Evolutionary conservation across 352 stramenopile genomes (phyloP).

Genomic region (Phytophthora foliorum): DNA sequence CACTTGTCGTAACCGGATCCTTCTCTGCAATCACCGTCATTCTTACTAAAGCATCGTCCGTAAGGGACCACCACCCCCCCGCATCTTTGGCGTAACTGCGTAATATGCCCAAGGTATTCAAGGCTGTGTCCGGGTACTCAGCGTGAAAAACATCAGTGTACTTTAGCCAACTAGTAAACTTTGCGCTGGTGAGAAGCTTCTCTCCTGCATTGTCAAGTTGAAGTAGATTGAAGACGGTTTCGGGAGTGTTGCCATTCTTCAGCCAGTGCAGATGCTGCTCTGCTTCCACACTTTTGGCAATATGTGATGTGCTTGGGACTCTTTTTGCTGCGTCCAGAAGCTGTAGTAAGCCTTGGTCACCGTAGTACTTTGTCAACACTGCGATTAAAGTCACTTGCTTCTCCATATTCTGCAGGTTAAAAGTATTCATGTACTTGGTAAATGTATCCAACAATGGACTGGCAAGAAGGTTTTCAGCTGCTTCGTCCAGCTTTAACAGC

Average conservation of each 20-base stretch:
- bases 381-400: background rate
- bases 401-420: background rate
- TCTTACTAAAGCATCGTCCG: background rate
- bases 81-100: background rate
- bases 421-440: background rate
- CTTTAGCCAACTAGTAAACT: background rate
- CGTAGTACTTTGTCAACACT: background rate
- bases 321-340: background rate
- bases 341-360: background rate
- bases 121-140: background rate
- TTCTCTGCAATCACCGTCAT: background rate
- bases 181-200: background rate
- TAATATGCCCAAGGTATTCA: background rate
- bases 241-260: background rate
- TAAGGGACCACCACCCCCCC: background rate
- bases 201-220: background rate
- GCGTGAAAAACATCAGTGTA: background rate
- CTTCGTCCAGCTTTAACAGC: background rate
- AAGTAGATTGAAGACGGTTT: background rate
- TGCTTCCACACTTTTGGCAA: background rate
- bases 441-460: background rate
- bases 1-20: background rate
- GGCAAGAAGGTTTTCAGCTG: background rate
- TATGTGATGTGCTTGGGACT: background rate
- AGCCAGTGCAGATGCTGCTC: background rate